Evolutionary conservation across 2,329 filamentous ascomycete genomes (phyloP).

Genomic region (Alternaria sp.): DNA sequence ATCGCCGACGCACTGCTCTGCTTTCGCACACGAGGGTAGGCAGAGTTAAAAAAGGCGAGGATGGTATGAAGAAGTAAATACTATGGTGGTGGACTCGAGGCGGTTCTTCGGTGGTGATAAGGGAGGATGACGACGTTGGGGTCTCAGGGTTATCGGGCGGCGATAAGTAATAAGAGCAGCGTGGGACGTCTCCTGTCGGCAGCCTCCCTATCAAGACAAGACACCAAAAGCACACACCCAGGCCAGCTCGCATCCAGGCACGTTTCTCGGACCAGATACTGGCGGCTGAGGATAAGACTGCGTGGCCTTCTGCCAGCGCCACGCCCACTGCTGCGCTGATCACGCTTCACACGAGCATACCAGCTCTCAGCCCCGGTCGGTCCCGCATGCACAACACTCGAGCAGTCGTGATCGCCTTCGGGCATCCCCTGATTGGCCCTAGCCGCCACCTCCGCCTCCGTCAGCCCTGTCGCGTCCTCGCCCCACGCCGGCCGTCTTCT

Average conservation of each 20-base stretch:
- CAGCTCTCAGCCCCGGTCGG: conserved; percentile 8
- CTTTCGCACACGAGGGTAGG: background rate
- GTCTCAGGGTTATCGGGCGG: conserved; percentile 21
- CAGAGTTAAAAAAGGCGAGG: background rate
- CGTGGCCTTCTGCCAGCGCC: background rate
- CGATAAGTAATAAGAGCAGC: conserved; percentile 26
- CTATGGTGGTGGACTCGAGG: background rate
- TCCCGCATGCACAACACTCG: conserved; percentile 15
- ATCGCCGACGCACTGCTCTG: conserved; percentile 9
- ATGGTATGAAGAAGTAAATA: background rate
- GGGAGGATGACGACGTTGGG: conserved; percentile 5
- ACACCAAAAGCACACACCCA: conserved; percentile 12
- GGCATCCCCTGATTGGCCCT: conserved; percentile 20
- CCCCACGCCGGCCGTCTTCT: conserved; percentile 18
- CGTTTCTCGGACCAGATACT: conserved; percentile 8
- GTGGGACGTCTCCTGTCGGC: conserved; percentile 22
- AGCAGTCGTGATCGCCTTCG: conserved; percentile 13
- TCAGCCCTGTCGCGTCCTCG: conserved; percentile 19
- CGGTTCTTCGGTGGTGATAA: conserved; percentile 5
- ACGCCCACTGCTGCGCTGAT: background rate
- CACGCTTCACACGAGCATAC: background rate
- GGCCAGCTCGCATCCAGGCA: conserved; percentile 14
- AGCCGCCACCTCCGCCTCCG: conserved; percentile 14
- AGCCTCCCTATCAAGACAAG: conserved; percentile 6
- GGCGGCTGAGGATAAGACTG: conserved; percentile 7